Evolutionary conservation across 192 early-diverging fungal species (phyloP).

Genomic region (Coemansia sp.): DNA sequence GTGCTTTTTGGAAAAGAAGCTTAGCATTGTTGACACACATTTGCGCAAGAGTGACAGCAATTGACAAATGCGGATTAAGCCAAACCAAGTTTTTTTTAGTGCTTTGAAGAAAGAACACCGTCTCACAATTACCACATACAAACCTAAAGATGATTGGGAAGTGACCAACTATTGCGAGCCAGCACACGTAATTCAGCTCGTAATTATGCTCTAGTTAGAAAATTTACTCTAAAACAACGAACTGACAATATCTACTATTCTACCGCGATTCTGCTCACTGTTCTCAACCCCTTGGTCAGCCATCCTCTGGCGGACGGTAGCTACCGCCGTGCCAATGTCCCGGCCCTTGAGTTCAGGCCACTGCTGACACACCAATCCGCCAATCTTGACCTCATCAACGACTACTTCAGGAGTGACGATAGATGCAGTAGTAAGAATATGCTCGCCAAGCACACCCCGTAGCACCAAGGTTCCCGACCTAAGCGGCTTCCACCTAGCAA

Average conservation of each 20-base stretch:
- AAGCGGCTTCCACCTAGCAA: constrained; percentile 39
- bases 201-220: too few species aligned
- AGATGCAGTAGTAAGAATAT: constrained; percentile 28
- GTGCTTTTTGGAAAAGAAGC: too few species aligned
- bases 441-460: constrained; percentile 32
- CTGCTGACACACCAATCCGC: constrained; percentile 36
- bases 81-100: too few species aligned
- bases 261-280: constrained; percentile 26
- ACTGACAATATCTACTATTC: constrained; percentile 33
- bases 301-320: constrained; percentile 29
- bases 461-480: constrained; percentile 23
- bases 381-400: constrained; percentile 42
- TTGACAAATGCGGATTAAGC: too few species aligned
- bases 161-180: too few species aligned
- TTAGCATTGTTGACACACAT: too few species aligned
- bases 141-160: too few species aligned
- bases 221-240: constrained; percentile 12
- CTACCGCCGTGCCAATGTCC: constrained; percentile 41
- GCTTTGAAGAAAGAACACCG: too few species aligned
- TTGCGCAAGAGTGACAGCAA: too few species aligned
- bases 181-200: neutral
- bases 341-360: constrained; percentile 43
- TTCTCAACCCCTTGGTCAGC: constrained; percentile 32
- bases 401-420: constrained; percentile 24
- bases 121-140: too few species aligned